phyloP scores from a whole-genome alignment of 2,329 filamentous ascomycete genomes.

The Verticillium nubilum region DNA sequence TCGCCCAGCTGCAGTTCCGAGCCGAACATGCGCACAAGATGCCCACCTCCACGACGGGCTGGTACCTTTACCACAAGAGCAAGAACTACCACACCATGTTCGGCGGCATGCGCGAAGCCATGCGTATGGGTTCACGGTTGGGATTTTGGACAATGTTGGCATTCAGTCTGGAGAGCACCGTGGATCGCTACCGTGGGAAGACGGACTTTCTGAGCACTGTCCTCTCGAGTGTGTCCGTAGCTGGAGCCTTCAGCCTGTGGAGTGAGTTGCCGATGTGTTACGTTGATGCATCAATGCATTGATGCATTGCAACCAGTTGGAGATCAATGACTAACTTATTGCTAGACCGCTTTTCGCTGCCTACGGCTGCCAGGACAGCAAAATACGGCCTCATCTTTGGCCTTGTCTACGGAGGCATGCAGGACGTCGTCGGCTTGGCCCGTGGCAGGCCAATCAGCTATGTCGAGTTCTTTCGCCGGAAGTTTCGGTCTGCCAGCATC shows the following conservation, averaged over 20 bases:
- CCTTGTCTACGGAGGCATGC: slow-evolving; percentile 70
- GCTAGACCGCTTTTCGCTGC: slow-evolving; percentile 72
- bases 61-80: slow-evolving; percentile 98
- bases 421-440: slow-evolving; percentile 66
- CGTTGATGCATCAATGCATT: slow-evolving; percentile 6
- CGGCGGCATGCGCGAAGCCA: slow-evolving; percentile 71
- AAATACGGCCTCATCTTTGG: slow-evolving; percentile 76
- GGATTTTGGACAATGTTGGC: slow-evolving; percentile 71
- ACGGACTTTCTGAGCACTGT: slow-evolving; percentile 78
- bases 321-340: not conserved
- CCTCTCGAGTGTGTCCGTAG: slow-evolving; percentile 76
- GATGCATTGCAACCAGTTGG: not conserved
- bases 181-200: slow-evolving; percentile 65
- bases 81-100: slow-evolving; percentile 88
- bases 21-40: slow-evolving; percentile 96
- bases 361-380: slow-evolving; percentile 71
- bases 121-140: slow-evolving; percentile 67
- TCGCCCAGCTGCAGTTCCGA: slow-evolving; percentile 76
- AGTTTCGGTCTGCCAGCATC: not conserved
- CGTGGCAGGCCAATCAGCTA: slow-evolving; percentile 72
- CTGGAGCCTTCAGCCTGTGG: slow-evolving; percentile 81
- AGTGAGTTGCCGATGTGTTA: slow-evolving; percentile 47
- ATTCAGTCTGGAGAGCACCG: slow-evolving; percentile 76
- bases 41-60: slow-evolving; percentile 74
- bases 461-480: slow-evolving; percentile 54